A percentile compares a stretch with the other conserved stretches of the same genome.
These are phyloP conservation scores for Henckelia pumila DNA, from an alignment of 257 asterid species.

Conservation along the genomic window DNA sequence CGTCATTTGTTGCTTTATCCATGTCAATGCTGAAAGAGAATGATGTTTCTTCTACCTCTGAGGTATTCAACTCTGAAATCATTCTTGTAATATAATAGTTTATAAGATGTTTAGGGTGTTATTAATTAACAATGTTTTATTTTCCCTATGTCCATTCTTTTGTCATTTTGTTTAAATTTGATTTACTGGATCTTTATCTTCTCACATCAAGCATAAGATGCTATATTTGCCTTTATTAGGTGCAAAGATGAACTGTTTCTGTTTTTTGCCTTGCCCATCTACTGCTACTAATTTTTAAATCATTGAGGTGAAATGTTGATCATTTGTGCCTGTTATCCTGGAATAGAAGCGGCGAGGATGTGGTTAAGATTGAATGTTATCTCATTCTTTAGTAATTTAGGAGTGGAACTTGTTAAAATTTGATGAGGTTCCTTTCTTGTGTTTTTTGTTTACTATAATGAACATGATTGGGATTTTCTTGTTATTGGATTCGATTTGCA, in stretches of 20 bases:
- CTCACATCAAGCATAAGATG: too few relatives aligned
- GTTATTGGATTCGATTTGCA: slow-evolving; percentile 15
- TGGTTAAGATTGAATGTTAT: background rate
- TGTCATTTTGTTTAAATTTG: background rate
- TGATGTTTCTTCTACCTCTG: slow-evolving; percentile 11
- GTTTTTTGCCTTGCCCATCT: background rate
- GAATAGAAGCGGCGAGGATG: background rate
- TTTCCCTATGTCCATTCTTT: background rate
- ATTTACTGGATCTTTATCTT: too few relatives aligned
- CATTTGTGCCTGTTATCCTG: background rate
- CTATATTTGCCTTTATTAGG: background rate
- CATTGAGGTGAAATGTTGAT: background rate
- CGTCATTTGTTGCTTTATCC: too few relatives aligned
- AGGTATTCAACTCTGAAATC: background rate
- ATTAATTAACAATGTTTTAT: background rate
- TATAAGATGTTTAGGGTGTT: background rate
- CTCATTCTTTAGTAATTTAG: background rate
- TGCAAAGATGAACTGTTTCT: background rate
- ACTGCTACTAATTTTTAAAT: too few relatives aligned
- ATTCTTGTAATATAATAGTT: background rate
- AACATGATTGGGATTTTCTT: background rate
- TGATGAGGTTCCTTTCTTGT: background rate
- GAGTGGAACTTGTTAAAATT: background rate
- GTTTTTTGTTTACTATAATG: background rate
- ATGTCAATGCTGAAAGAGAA: slow-evolving; percentile 18